Conservation (phyloP, 192 early-diverging fungal species). For the Coemansia reversa region DNA sequence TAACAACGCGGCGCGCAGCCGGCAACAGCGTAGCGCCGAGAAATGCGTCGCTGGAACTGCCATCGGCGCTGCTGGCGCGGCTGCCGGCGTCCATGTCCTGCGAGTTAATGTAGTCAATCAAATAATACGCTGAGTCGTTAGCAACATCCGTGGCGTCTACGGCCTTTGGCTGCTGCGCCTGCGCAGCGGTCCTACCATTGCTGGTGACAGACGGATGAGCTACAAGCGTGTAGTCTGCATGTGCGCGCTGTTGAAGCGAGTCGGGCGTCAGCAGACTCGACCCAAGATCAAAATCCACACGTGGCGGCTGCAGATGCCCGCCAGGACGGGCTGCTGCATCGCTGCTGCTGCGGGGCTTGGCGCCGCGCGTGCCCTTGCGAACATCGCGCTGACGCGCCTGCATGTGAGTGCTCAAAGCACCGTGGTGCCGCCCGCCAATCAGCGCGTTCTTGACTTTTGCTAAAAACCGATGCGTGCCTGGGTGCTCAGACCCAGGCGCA, state of each 20-base stretch:
- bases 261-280: conserved; percentile 44
- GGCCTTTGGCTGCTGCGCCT: neutral
- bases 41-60: neutral
- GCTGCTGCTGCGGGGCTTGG: conserved; percentile 11
- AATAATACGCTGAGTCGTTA: conserved; percentile 42
- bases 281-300: conserved; percentile 47
- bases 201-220: conserved; percentile 3
- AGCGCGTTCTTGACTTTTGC: conserved; percentile 44
- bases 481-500: conserved; percentile 13
- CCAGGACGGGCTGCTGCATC: neutral
- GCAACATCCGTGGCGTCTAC: conserved; percentile 3
- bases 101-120: conserved; percentile 50
- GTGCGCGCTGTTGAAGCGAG: conserved; percentile 25
- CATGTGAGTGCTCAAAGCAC: neutral
- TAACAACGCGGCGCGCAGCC: conserved; percentile 39
- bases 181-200: neutral
- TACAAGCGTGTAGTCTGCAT: conserved; percentile 19
- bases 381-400: neutral
- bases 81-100: conserved; percentile 10
- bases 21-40: conserved; percentile 4
- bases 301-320: conserved; percentile 20
- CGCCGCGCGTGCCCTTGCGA: neutral
- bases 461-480: conserved; percentile 41
- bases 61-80: neutral
- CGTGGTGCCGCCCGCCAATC: conserved; percentile 20